These are phyloP conservation scores for Aphanoascus verrucosus DNA, from an alignment of 2,329 filamentous ascomycete species.

Conservation along the genomic window DNA sequence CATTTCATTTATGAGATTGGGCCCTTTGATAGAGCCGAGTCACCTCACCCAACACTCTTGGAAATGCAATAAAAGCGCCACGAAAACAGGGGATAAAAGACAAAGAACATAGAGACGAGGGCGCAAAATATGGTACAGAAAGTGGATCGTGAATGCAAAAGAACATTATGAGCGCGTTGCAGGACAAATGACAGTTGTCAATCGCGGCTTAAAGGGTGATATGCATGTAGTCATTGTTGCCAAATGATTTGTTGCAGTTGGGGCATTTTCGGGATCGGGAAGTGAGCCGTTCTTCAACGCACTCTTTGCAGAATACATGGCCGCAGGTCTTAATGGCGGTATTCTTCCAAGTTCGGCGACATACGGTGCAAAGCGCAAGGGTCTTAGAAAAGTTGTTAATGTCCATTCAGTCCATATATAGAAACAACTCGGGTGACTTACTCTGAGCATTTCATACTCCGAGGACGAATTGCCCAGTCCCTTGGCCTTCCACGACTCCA, in stretches of 20 bases:
- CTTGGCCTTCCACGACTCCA: constrained; percentile 78
- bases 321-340: constrained; percentile 88
- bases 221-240: constrained; percentile 76
- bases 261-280: constrained; percentile 93
- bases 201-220: constrained; percentile 34
- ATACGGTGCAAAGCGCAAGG: constrained; percentile 81
- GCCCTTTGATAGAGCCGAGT: constrained; percentile 1
- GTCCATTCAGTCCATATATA: constrained; percentile 7
- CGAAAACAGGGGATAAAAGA: constrained; percentile 15
- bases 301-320: constrained; percentile 84
- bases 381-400: constrained; percentile 37
- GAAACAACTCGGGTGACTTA: constrained; percentile 43
- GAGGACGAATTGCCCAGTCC: constrained; percentile 68
- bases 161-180: not conserved
- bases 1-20: constrained; percentile 5
- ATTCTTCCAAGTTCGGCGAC: constrained; percentile 87
- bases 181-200: not conserved
- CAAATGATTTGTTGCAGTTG: constrained; percentile 84
- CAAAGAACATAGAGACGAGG: not conserved
- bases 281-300: constrained; percentile 76
- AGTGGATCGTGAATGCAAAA: too few relatives aligned
- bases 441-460: constrained; percentile 74
- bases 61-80: constrained; percentile 12
- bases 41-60: constrained; percentile 3
- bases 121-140: too few relatives aligned